Evolutionary conservation across 2,329 filamentous ascomycete species (phyloP).

Genomic region (Diplocarpon rosae): DNA sequence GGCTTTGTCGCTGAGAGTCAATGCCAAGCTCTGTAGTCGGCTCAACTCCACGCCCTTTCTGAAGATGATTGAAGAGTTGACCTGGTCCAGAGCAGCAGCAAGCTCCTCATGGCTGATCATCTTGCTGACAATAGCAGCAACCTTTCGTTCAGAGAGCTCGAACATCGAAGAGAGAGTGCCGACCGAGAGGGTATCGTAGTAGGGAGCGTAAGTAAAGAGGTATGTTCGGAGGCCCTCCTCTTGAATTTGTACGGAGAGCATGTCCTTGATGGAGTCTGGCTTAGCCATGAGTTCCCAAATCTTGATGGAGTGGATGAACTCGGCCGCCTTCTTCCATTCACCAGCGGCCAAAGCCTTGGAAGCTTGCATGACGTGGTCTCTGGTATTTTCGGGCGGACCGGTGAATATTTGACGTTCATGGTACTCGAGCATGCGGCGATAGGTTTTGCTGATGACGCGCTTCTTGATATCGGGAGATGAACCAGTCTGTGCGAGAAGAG

Average conservation of each 20-base stretch:
- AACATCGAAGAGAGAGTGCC: constrained; percentile 87
- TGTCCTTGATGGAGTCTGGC: constrained; percentile 84
- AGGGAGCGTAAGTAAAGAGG: constrained; percentile 97
- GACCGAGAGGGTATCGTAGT: constrained; percentile 92
- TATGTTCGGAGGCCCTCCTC: constrained; percentile 97
- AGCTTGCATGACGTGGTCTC: constrained; percentile 98
- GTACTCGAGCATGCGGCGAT: constrained; percentile 98
- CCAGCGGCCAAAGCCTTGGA: constrained; percentile 93
- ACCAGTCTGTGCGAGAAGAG: constrained; percentile 89
- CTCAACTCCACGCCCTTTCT: constrained; percentile 98
- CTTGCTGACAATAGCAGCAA: constrained; percentile 90
- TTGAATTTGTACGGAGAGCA: constrained; percentile 97
- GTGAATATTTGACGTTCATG: constrained; percentile 99
- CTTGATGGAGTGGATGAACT: constrained; percentile 95
- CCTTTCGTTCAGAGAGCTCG: constrained; percentile 82
- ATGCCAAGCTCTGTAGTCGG: constrained; percentile 85
- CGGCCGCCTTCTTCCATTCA: constrained; percentile 94
- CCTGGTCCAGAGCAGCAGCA: constrained; percentile 90
- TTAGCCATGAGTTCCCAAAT: constrained; percentile 98
- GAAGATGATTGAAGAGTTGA: constrained; percentile 96
- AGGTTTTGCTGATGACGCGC: constrained; percentile 97
- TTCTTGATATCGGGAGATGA: constrained; percentile 96
- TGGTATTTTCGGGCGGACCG: constrained; percentile 94
- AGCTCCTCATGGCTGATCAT: constrained; percentile 99
- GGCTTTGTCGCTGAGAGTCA: constrained; percentile 92